These are phyloP conservation scores for Nidula microcarpa DNA, from an alignment of 768 basidiomycete genomes.

Conservation along the genomic window DNA sequence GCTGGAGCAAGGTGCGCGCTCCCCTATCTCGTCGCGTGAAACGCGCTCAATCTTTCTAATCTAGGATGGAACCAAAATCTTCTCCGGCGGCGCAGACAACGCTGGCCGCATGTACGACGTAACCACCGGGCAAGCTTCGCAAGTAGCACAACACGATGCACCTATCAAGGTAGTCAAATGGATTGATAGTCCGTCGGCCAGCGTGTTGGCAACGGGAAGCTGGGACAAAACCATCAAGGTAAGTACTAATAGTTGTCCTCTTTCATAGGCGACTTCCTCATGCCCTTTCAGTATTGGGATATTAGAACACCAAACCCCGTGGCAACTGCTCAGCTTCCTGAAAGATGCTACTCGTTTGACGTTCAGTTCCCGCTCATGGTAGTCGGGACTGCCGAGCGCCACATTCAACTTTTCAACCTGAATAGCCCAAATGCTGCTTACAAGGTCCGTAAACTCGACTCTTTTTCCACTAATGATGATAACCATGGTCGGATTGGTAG, in stretches of 20 bases:
- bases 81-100: slow-evolving; percentile 94
- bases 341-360: slow-evolving; percentile 88
- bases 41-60: slow-evolving; percentile 4
- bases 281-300: slow-evolving; percentile 80
- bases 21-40: not conserved
- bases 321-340: slow-evolving; percentile 78
- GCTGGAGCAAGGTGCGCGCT: slow-evolving; percentile 82
- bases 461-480: not conserved
- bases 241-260: slow-evolving; percentile 10
- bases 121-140: slow-evolving; percentile 72
- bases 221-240: slow-evolving; percentile 99
- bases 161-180: slow-evolving; percentile 82
- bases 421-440: slow-evolving; percentile 75
- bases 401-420: slow-evolving; percentile 87
- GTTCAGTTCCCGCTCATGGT: slow-evolving; percentile 82
- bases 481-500: slow-evolving; percentile 32
- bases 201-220: slow-evolving; percentile 87
- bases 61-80: slow-evolving; percentile 86
- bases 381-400: slow-evolving; percentile 89
- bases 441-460: slow-evolving; percentile 52
- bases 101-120: slow-evolving; percentile 93
- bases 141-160: slow-evolving; percentile 89
- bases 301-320: slow-evolving; percentile 73
- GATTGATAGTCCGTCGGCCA: slow-evolving; percentile 70
- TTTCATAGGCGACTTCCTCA: not conserved